Base-by-base conservation (phyloP, 108 stramenopile species). In the Skeletonema potamos region DNA sequence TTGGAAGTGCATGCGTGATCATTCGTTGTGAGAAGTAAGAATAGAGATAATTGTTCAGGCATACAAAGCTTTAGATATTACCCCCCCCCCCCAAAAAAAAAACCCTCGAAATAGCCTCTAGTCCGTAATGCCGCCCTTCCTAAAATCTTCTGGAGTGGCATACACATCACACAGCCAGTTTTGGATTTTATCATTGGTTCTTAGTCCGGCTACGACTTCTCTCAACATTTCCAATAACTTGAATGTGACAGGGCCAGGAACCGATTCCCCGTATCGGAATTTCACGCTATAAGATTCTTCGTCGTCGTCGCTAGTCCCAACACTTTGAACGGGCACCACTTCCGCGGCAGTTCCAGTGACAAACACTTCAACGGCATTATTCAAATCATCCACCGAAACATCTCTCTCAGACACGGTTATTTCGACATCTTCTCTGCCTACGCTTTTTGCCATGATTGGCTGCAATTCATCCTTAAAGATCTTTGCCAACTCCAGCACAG, bases 281-380 rank as follows among this genome's bases (percentile, higher is more conserved):
- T 39, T 68, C 0, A 83, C 79, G 4, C 81, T 81, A 68, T 86
- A 87, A 4, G 72, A 51, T 20, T 79, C 74, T 29, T 76, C 73
- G 39, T 84, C 87, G 48, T 84, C 82, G 8, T 46, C 29, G 27
- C 85, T 86, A 27, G 92, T 93, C 1, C 86, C 88, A 46, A 93
- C 48, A 10, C 88, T 77, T 33, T 84, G 85, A 58, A 94, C 85
- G 17, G 89, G 89, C 15, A 87, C 89, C 9, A 94, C 48, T 63
- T 91, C 90, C 6, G 92, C 92, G 3, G 90, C 92, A 3, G 92
- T 94, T 36, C 92, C 92, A 9, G 90, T 91, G 60, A 83, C 66
- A 59, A 94, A 94, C 5, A 83, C 89, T 62, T 94, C 92, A 5
- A 76, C 79, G 4, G 92, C 90, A 74, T 88, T 76, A 44, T 77